Percentiles rank a stretch among this genome's conserved stretches.
These are phyloP conservation scores for Digitaria exilis DNA, from an alignment of 202 grass and related monocot species.

Conservation along the genomic window DNA sequence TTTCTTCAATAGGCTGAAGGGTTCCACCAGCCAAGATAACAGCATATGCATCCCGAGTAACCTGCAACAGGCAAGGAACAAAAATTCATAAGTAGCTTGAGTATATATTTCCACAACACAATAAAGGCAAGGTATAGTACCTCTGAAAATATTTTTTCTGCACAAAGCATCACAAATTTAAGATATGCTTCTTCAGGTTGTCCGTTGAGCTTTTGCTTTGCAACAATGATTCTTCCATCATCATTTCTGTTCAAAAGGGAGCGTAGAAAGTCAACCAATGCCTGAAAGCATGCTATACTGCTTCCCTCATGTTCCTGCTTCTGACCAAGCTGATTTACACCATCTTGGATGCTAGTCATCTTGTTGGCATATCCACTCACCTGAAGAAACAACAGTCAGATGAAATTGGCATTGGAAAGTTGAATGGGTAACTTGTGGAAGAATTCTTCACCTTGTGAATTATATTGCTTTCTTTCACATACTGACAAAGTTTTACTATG, in stretches of 20 bases:
- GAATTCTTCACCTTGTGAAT: conserved; percentile 76
- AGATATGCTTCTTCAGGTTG: conserved; percentile 68
- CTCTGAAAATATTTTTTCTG: conserved; percentile 87
- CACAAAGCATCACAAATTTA: conserved; percentile 96
- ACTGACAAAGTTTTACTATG: conserved; percentile 86
- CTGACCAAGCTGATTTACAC: conserved; percentile 7
- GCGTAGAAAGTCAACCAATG: conserved; percentile 62
- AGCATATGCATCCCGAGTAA: conserved; percentile 65
- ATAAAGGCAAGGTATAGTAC: conserved; percentile 34
- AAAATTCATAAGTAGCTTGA: neutral
- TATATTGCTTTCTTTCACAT: conserved; percentile 96
- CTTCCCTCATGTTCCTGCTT: conserved; percentile 60
- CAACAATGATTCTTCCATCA: conserved; percentile 84
- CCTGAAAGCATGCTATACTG: conserved; percentile 74
- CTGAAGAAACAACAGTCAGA: conserved; percentile 46
- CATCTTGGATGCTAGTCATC: conserved; percentile 41
- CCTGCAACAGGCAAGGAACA: conserved; percentile 46
- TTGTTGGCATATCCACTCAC: conserved; percentile 82
- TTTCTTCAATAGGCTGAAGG: conserved; percentile 98
- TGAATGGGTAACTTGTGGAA: neutral
- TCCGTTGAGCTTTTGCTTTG: conserved; percentile 49
- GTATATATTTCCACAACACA: neutral
- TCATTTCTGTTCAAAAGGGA: conserved; percentile 75
- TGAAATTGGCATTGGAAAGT: conserved; percentile 11
- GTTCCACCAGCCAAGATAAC: conserved; percentile 87